phyloP scores from a whole-genome alignment of 2,329 filamentous ascomycete species.

The Ophiostoma himal-ulmi region DNA sequence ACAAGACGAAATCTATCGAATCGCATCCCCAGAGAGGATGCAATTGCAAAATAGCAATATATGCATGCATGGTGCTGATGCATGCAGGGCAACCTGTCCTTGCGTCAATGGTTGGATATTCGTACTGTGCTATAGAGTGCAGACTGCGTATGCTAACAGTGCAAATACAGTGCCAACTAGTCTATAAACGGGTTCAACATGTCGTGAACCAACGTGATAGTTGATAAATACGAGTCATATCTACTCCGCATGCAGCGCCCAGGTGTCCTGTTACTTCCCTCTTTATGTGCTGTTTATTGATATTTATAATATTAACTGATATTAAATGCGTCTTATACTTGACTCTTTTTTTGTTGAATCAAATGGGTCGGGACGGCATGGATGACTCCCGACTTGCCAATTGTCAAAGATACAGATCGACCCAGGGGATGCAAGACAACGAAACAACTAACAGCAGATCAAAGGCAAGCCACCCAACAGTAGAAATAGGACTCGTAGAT shows the following conservation, averaged over 20 bases:
- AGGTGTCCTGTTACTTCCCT: background rate
- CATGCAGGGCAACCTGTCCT: slow-evolving; percentile 1
- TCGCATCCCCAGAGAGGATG: background rate
- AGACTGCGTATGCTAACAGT: background rate
- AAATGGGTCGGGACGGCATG: background rate
- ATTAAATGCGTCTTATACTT: background rate
- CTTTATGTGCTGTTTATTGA: background rate
- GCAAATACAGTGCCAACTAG: background rate
- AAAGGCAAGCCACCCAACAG: background rate
- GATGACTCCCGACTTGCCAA: background rate
- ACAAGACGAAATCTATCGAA: background rate
- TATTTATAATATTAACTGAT: background rate
- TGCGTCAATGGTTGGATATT: background rate
- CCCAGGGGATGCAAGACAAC: background rate
- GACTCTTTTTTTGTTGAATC: background rate
- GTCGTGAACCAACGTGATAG: background rate
- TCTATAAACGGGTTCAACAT: background rate
- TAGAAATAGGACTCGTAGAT: background rate
- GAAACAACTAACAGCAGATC: background rate
- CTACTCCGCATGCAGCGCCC: background rate
- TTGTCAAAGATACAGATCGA: background rate
- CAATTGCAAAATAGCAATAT: background rate
- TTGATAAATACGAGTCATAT: background rate
- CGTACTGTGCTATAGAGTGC: background rate
- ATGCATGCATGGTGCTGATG: slow-evolving; percentile 6